A percentile compares a stretch with the other conserved stretches of the same genome.
Conservation (phyloP, 179 eudicot species). For the Kewa caespitosa region DNA sequence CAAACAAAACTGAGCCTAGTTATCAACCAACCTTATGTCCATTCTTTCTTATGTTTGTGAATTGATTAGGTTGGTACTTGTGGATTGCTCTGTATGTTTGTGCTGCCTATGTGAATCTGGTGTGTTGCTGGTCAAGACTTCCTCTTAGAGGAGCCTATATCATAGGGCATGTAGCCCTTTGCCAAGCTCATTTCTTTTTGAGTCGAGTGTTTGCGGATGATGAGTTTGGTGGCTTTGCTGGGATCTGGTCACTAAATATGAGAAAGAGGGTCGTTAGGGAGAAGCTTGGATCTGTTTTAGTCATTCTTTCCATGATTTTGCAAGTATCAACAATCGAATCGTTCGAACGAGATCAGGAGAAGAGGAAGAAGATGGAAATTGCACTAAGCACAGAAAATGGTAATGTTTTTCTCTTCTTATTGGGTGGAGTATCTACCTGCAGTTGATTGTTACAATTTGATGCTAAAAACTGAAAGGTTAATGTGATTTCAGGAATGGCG, state of each 20-base stretch:
- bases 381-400: slow-evolving; percentile 29
- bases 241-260: slow-evolving; percentile 54
- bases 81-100: slow-evolving; percentile 60
- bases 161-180: slow-evolving; percentile 29
- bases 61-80: slow-evolving; percentile 56
- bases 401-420: slow-evolving; percentile 1
- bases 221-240: slow-evolving; percentile 20
- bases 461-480: not conserved
- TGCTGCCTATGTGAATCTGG: slow-evolving; percentile 50
- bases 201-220: slow-evolving; percentile 43
- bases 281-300: slow-evolving; percentile 57
- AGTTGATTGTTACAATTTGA: not conserved
- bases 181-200: slow-evolving; percentile 45
- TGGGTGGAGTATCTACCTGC: too few relatives aligned
- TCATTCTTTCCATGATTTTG: slow-evolving; percentile 44
- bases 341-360: slow-evolving; percentile 9
- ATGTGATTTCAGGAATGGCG: slow-evolving; percentile 47
- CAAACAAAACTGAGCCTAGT: too few relatives aligned
- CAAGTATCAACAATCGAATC: slow-evolving; percentile 29
- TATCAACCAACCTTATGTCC: too few relatives aligned
- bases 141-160: not conserved
- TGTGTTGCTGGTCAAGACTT: slow-evolving; percentile 29
- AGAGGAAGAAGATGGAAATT: not conserved
- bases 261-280: slow-evolving; percentile 53
- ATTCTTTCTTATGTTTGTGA: too few relatives aligned